These are phyloP conservation scores for Teratosphaeria pseudoeucalypti DNA, from an alignment of 2,329 filamentous ascomycete genomes.

Conservation along the genomic window DNA sequence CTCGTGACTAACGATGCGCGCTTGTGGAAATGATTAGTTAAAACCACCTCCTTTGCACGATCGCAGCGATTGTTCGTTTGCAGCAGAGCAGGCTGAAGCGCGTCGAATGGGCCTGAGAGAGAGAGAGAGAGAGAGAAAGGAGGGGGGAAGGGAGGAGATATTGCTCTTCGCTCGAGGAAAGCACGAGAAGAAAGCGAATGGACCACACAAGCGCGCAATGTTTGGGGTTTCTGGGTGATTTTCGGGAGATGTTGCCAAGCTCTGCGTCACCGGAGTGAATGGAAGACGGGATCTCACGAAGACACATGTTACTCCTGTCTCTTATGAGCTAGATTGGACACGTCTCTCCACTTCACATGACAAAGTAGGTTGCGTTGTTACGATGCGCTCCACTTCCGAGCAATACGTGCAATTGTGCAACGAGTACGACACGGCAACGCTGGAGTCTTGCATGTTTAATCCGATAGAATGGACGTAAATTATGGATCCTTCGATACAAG, in stretches of 20 bases:
- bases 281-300: no score
- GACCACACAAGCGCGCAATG: background rate
- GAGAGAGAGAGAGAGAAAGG: no score
- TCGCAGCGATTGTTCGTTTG: slow-evolving; percentile 24
- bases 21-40: slow-evolving; percentile 21
- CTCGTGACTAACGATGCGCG: slow-evolving; percentile 10
- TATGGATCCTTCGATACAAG: background rate
- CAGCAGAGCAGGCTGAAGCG: slow-evolving; percentile 11
- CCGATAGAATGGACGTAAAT: background rate
- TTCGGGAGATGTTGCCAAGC: background rate
- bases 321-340: background rate
- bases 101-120: slow-evolving; percentile 1
- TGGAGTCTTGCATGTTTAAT: background rate
- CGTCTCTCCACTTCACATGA: background rate
- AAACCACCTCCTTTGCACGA: slow-evolving; percentile 21
- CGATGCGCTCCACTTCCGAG: background rate
- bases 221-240: background rate
- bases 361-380: background rate
- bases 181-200: background rate
- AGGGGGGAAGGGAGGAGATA: background rate
- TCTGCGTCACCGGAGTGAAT: background rate
- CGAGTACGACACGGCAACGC: background rate
- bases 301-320: background rate
- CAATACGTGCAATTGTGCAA: background rate
- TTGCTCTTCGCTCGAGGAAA: background rate